Evolutionary conservation across 129 eudicot species (phyloP), one percentile per base, ranked within the genome.

Genomic region (Escallonia rubra): DNA sequence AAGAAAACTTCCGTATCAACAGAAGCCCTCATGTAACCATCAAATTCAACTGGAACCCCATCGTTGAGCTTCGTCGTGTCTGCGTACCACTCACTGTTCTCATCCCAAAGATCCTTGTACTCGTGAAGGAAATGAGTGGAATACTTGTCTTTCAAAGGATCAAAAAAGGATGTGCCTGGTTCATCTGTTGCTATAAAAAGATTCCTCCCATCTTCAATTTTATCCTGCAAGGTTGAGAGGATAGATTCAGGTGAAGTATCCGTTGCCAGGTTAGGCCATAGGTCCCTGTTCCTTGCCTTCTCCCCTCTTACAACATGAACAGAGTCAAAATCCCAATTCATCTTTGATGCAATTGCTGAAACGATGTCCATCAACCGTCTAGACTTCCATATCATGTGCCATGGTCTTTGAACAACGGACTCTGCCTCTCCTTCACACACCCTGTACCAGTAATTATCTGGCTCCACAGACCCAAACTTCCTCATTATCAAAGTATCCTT

Each of bases 1-100:
- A 91, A 80, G 89, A 88, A 91, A 68, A 91, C 97, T 81, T 91
- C 97, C 2, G 94, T 88, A 62, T 91, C 97, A 59, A 91, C 91
- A 46, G 94, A 86, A 4, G 84, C 82, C 83, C 89, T 82, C 98
- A 92, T 92, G 84, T 88, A 92, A n/a, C 95, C 91, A 74, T 92
- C 98, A 70, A 92, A 92, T 71, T 92, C 98, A 46, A 88, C 96
- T 2, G 98, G 86, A 57, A 73, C 86, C 51, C 98, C 96, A 38
- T 72, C 86, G 40, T 86, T 88, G 63, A 92, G 87, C 76, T 88
- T 86, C 13, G 72, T 74, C 42, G 79, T 92, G 57, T 92, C 98
- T 23, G 73, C 54, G 43, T 88, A 78, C 98, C 98, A 88, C 67
- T 85, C 91, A n/a, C 96, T 88, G 14, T 73, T 82, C 39, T 82